A percentile compares a stretch with the other conserved stretches of the same genome.
Evolutionary conservation across 192 early-diverging fungal genomes (phyloP).

Genomic region (Podila clonocystis): DNA sequence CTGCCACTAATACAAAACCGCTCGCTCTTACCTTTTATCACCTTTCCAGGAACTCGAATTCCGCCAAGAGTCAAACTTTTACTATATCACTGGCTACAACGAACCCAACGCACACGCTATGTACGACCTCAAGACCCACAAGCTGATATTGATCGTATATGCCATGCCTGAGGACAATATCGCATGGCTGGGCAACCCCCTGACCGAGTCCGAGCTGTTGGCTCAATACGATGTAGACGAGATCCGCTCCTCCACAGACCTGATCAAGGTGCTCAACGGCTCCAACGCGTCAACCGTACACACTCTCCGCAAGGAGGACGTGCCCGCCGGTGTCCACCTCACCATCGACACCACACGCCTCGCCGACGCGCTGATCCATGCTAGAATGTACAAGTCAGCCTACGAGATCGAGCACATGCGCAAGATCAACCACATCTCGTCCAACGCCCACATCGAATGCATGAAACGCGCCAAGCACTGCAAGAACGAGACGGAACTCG

Average conservation of each 20-base stretch:
- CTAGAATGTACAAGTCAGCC: slow-evolving; percentile 85
- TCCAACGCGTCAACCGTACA: slow-evolving; percentile 61
- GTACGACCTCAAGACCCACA: slow-evolving; percentile 72
- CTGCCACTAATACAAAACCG: slow-evolving; percentile 34
- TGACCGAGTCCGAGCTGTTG: slow-evolving; percentile 65
- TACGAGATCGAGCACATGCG: slow-evolving; percentile 84
- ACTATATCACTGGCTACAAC: slow-evolving; percentile 84
- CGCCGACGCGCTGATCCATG: slow-evolving; percentile 70
- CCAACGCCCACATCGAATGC: slow-evolving; percentile 81
- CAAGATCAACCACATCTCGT: slow-evolving; percentile 75
- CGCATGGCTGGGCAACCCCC: slow-evolving; percentile 84
- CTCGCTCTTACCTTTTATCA: slow-evolving; percentile 10
- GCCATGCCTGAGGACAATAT: slow-evolving; percentile 73
- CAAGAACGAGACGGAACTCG: slow-evolving; percentile 77
- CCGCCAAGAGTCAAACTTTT: slow-evolving; percentile 90
- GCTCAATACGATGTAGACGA: slow-evolving; percentile 76
- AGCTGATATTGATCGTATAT: slow-evolving; percentile 76
- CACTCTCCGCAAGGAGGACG: slow-evolving; percentile 60
- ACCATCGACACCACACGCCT: slow-evolving; percentile 43
- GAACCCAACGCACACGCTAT: slow-evolving; percentile 80
- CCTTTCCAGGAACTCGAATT: slow-evolving; percentile 74
- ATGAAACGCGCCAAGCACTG: slow-evolving; percentile 77
- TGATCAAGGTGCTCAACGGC: slow-evolving; percentile 56
- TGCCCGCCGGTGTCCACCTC: slow-evolving; percentile 25
- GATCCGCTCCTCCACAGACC: slow-evolving; percentile 68